Evolutionary conservation across 1,284 basidiomycete species (phyloP).

Genomic region (Trametes versicolor): DNA sequence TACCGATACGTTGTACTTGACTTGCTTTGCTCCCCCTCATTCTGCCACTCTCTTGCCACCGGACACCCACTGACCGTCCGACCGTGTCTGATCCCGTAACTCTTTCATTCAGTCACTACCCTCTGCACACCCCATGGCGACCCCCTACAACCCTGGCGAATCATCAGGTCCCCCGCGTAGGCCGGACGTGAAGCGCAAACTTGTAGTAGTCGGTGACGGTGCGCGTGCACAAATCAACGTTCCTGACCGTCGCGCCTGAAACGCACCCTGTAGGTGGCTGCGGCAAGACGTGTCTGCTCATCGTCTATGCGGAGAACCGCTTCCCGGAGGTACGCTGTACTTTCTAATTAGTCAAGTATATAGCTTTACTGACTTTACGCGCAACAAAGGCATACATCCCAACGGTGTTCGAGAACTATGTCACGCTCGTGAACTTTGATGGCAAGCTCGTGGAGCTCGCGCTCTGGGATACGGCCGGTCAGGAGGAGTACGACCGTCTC

Average conservation of each 20-base stretch:
- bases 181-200: slow-evolving; percentile 88
- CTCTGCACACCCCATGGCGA: slow-evolving; percentile 25
- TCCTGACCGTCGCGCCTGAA: slow-evolving; percentile 33
- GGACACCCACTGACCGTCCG: not conserved
- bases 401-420: slow-evolving; percentile 98
- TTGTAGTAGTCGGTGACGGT: slow-evolving; percentile 93
- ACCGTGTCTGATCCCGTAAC: slow-evolving; percentile 1
- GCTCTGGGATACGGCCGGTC: slow-evolving; percentile 98
- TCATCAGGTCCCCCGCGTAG: slow-evolving; percentile 51
- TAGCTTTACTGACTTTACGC: not conserved
- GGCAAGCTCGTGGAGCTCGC: slow-evolving; percentile 94
- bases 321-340: slow-evolving; percentile 88
- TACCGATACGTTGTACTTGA: not conserved
- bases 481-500: slow-evolving; percentile 97
- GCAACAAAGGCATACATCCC: slow-evolving; percentile 88
- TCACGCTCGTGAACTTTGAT: slow-evolving; percentile 90
- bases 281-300: slow-evolving; percentile 92
- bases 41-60: not conserved
- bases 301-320: slow-evolving; percentile 96
- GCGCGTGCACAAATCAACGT: slow-evolving; percentile 54
- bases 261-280: slow-evolving; percentile 65
- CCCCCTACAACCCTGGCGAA: slow-evolving; percentile 32
- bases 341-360: not conserved
- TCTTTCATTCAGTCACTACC: no score
- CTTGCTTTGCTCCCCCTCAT: slow-evolving; percentile 6